A percentile compares a stretch with the other conserved stretches of the same genome.
These are phyloP conservation scores for Epichloe bromicola DNA, from an alignment of 2,329 filamentous ascomycete genomes.

Conservation along the genomic window DNA sequence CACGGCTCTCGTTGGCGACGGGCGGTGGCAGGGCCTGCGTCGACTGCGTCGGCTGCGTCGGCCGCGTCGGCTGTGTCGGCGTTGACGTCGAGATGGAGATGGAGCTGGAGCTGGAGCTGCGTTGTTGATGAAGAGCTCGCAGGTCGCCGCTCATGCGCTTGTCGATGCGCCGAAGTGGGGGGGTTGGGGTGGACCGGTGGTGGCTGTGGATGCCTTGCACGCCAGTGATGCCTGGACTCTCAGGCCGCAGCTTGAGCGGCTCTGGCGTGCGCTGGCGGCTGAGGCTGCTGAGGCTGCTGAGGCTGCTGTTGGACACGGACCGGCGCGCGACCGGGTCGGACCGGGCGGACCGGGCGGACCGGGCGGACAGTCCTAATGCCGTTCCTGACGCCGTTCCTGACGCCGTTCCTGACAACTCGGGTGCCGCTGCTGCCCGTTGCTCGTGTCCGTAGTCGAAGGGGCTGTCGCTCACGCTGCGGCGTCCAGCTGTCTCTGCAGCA, in stretches of 20 bases:
- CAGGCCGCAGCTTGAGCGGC: slow-evolving; percentile 43
- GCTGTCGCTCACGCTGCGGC: slow-evolving; percentile 6
- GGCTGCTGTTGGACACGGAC: slow-evolving; percentile 37
- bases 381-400: slow-evolving; percentile 2
- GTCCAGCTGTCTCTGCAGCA: slow-evolving; percentile 5
- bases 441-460: background rate
- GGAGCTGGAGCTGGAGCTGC: slow-evolving; percentile 10
- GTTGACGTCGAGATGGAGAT: background rate
- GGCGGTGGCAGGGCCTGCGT: slow-evolving; percentile 35
- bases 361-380: slow-evolving; percentile 2
- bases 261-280: slow-evolving; percentile 38
- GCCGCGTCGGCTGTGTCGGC: background rate
- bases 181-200: slow-evolving; percentile 30
- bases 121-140: slow-evolving; percentile 25
- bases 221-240: slow-evolving; percentile 42
- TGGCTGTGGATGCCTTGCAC: slow-evolving; percentile 16
- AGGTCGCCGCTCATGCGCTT: slow-evolving; percentile 64
- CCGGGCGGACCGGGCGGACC: slow-evolving; percentile 12
- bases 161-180: slow-evolving; percentile 58
- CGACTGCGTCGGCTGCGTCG: background rate
- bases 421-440: slow-evolving; percentile 1
- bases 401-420: background rate
- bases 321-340: slow-evolving; percentile 22
- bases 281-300: slow-evolving; percentile 33
- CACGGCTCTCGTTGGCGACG: slow-evolving; percentile 76